Evolutionary conservation across 208 protist genomes (phyloP), one percentile per base, ranked within the genome.

Genomic region (Crithidia thermophila): DNA sequence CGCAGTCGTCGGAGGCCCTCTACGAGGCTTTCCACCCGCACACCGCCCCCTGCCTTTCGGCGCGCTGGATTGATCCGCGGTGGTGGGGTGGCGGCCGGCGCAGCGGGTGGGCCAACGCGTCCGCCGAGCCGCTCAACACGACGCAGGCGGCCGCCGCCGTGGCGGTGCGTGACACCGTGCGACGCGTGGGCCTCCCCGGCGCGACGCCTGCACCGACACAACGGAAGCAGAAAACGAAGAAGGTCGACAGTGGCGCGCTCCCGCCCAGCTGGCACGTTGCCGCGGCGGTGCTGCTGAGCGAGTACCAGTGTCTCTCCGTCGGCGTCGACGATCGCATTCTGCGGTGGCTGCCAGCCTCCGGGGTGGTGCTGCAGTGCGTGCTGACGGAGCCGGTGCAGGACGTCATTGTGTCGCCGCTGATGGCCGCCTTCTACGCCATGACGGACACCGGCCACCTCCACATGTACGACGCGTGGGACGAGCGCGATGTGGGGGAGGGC

Each of bases 401-500:
- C 76, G 66, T 90, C 18, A 27, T 91, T 20, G 64, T 91, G 25
- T 91, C 81, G 1, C 79, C 82, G 7, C 60, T 94, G n/a, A 85
- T 85, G 79, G 72, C 75, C 10, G 77, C 83, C 27, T 65, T 91
- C 37, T 91, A 94, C 64, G 79, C 77, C 13, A 83, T 88, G 13
- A 81, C 78, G 67, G 76, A 84, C 42, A 70, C 57, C 30, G 85
- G 85, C 4, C 45, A 88, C 27, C 60, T 94, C 21, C 72, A 60
- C 36, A 85, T 91, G 83, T 87, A 91, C 69, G 85, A 91, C 45
- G 84, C 77, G 1, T 87, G 80, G 78, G 85, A 89, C 69, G 84
- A 93, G 52, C 58, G 67, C 21, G 71, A 75, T 40, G 49, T 74
- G 45, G 69, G 58, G 18, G 69, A 65, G 34, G 53, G 37, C 37